Conservation (phyloP, 306 rosid species). For the Vigna reflexopilosa region DNA sequence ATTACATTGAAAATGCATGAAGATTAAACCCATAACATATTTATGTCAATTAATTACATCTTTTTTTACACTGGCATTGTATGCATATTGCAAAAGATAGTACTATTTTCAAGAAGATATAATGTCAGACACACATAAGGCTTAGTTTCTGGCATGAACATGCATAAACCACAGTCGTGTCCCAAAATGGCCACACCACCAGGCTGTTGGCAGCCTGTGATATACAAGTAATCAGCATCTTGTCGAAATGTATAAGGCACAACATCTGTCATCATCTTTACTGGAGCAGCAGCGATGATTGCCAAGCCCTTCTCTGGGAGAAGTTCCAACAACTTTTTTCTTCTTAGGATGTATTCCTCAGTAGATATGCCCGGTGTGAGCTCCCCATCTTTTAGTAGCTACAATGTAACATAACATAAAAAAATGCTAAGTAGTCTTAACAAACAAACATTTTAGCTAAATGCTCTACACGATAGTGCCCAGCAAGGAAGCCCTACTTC, state of each 20-base stretch:
- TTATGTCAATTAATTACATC: not conserved
- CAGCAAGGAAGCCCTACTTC: not conserved
- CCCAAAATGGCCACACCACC: slow-evolving; percentile 92
- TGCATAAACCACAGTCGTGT: slow-evolving; percentile 82
- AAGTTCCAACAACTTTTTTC: slow-evolving; percentile 80
- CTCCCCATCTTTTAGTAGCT: slow-evolving; percentile 90
- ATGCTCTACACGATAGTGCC: not conserved
- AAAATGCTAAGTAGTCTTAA: slow-evolving; percentile 26
- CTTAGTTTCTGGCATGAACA: slow-evolving; percentile 94
- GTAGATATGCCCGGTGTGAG: slow-evolving; percentile 78
- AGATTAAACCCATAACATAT: not conserved
- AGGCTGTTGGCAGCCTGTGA: slow-evolving; percentile 97
- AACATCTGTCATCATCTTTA: slow-evolving; percentile 96
- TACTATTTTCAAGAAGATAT: slow-evolving; percentile 34
- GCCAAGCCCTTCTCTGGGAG: slow-evolving; percentile 90
- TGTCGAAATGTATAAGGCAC: slow-evolving; percentile 95
- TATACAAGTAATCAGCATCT: slow-evolving; percentile 82
- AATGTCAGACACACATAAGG: slow-evolving; percentile 65
- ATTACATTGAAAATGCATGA: not conserved
- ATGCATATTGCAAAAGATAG: slow-evolving; percentile 34
- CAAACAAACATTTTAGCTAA: slow-evolving; percentile 9
- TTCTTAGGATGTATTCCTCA: slow-evolving; percentile 77
- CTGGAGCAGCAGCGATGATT: slow-evolving; percentile 87
- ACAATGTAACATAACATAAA: slow-evolving; percentile 40
- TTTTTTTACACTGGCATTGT: too few species aligned